Evolutionary conservation across 108 stramenopile genomes (phyloP).

Genomic region (Seminavis robusta): DNA sequence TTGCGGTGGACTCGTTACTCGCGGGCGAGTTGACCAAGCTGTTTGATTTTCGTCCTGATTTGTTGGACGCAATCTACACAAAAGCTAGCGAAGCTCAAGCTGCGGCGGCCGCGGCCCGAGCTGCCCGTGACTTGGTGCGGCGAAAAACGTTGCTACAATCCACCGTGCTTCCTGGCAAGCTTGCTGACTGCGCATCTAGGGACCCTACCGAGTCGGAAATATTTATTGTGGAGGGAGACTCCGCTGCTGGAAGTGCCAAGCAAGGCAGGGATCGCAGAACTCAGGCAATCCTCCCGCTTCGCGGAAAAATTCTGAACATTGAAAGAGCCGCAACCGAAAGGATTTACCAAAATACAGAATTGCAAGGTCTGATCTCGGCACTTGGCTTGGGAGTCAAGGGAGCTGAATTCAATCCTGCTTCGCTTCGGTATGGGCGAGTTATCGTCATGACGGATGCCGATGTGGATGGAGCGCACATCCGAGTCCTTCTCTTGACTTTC

Average conservation of each 20-base stretch:
- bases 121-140: slow-evolving; percentile 93
- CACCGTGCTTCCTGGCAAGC: slow-evolving; percentile 90
- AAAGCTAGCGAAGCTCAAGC: slow-evolving; percentile 87
- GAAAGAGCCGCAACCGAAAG: slow-evolving; percentile 88
- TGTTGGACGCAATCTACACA: slow-evolving; percentile 74
- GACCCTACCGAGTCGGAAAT: slow-evolving; percentile 84
- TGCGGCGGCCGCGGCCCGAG: slow-evolving; percentile 89
- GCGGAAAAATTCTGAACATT: slow-evolving; percentile 96
- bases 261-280: slow-evolving; percentile 92
- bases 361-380: slow-evolving; percentile 91
- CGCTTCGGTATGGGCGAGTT: slow-evolving; percentile 80
- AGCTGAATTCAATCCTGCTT: slow-evolving; percentile 65
- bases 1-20: slow-evolving; percentile 82
- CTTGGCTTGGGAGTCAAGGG: slow-evolving; percentile 90
- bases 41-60: slow-evolving; percentile 88
- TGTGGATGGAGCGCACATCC: slow-evolving; percentile 96
- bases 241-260: slow-evolving; percentile 94
- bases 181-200: slow-evolving; percentile 86
- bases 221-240: slow-evolving; percentile 95
- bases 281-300: slow-evolving; percentile 92
- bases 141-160: slow-evolving; percentile 86
- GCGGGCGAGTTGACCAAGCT: slow-evolving; percentile 71
- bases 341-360: slow-evolving; percentile 91
- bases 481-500: slow-evolving; percentile 91
- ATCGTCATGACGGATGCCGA: slow-evolving; percentile 98